Percentiles rank a stretch among this genome's conserved stretches.
These are phyloP conservation scores for Microbotryum scabiosae DNA, from an alignment of 1,284 basidiomycete species.

Conservation along the genomic window DNA sequence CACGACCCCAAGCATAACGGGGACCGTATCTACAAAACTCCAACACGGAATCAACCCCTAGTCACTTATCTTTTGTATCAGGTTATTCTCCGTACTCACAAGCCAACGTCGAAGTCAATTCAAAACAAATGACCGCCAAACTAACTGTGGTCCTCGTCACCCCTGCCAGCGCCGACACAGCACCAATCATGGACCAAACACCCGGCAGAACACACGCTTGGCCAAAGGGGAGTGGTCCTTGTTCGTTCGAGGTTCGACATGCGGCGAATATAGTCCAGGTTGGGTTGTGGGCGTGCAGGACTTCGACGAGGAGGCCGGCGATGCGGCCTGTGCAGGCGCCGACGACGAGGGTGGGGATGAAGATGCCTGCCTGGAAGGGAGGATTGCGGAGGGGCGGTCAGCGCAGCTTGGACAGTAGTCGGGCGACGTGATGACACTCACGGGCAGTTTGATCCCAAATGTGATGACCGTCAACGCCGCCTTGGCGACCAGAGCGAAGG, in stretches of 20 bases:
- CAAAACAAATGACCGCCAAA: slow-evolving; percentile 93
- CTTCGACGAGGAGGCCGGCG: slow-evolving; percentile 74
- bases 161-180: slow-evolving; percentile 41
- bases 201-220: slow-evolving; percentile 39
- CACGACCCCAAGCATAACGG: slow-evolving; percentile 77
- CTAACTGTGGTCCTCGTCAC: slow-evolving; percentile 71
- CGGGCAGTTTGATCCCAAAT: slow-evolving; percentile 86
- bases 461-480: slow-evolving; percentile 68
- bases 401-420: background rate
- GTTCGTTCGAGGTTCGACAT: slow-evolving; percentile 43
- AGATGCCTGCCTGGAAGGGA: slow-evolving; percentile 71
- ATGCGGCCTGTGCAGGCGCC: slow-evolving; percentile 91
- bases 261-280: slow-evolving; percentile 54
- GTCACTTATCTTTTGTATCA: too few species aligned
- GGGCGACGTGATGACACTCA: slow-evolving; percentile 11
- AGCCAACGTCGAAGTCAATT: slow-evolving; percentile 53
- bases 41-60: slow-evolving; percentile 41
- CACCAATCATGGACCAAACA: slow-evolving; percentile 47
- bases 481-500: slow-evolving; percentile 70
- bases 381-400: slow-evolving; percentile 74
- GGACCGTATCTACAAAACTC: slow-evolving; percentile 55
- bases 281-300: slow-evolving; percentile 61
- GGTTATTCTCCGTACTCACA: too few species aligned
- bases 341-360: slow-evolving; percentile 93
- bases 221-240: slow-evolving; percentile 32